Evolutionary conservation across 2,329 filamentous ascomycete species (phyloP), one percentile per base, ranked within the genome.

Genomic region (Pestalotiopsis sp.): DNA sequence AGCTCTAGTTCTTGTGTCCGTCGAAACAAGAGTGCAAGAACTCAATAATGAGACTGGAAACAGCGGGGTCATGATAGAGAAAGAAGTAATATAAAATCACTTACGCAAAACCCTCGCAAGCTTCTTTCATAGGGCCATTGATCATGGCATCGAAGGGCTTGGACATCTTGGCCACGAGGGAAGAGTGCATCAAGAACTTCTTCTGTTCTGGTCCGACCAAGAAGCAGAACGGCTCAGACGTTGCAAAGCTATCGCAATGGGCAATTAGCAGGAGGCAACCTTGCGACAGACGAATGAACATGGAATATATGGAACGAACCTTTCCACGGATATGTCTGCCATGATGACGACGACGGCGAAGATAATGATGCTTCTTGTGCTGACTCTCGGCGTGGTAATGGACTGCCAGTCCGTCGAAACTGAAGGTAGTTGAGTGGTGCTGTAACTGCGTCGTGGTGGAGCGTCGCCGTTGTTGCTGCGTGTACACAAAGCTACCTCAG

Each of bases 111-210:
- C 79, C 77, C 57, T 81, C 79, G 49, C 77, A 78, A 3, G 82
- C 82, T 70, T 85, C 83, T 49, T 80, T 78, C 64, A 82, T 84
- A 27, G 80, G 75, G 57, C 82, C 81, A 72, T 82, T 82, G 74
- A 86, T 80, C 17, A 86, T 74, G 64, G 80, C 76, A 68, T 80
- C 76, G 23, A 86, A 75, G 9, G 81, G 80, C 36, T 79, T 77
- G 27, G 82, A 85, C 71, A 83, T 78, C 75, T 80, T 77, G 57
- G 80, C 78, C 39, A 83, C 80, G 5, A 85, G 77, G 7, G 78
- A 81, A 36, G 81, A 77, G 72, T 85, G 83, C 71, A 85, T 81
- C 39, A 79, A 82, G 70, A 84, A 79, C 68, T 83, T 82, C 61
- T 80, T 82, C 72, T 83, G 81, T 23, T 77, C 75, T 6, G 81